phyloP scores from a whole-genome alignment of 108 stramenopile species.

The Pseudonitzschia pungens region DNA sequence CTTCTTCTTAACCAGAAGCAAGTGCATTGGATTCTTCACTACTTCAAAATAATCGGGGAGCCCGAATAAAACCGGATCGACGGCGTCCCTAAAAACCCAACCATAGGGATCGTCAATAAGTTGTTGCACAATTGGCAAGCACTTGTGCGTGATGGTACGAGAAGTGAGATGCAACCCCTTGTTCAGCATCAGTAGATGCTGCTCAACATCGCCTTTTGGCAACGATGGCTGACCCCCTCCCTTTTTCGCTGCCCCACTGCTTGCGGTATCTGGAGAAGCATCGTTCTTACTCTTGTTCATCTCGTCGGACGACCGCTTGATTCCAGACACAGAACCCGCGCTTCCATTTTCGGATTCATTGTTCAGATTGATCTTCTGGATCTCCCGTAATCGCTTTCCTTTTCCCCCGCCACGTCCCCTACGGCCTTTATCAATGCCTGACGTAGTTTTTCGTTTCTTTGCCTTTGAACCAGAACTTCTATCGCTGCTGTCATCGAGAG shows the following conservation, averaged over 20 bases:
- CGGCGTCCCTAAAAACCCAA: constrained; percentile 91
- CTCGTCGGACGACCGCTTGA: constrained; percentile 25
- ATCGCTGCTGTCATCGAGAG: constrained; percentile 24
- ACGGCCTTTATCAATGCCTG: constrained; percentile 18
- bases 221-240: constrained; percentile 43
- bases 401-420: constrained; percentile 34
- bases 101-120: constrained; percentile 81
- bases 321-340: constrained; percentile 14
- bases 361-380: constrained; percentile 21
- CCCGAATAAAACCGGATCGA: constrained; percentile 91
- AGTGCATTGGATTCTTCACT: constrained; percentile 85
- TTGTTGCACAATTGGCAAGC: constrained; percentile 73
- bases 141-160: constrained; percentile 74
- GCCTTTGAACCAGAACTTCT: constrained; percentile 22
- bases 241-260: constrained; percentile 21
- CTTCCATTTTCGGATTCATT: constrained; percentile 14
- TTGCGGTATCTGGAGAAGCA: constrained; percentile 18
- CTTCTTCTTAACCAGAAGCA: constrained; percentile 72
- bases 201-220: constrained; percentile 61
- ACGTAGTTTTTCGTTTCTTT: constrained; percentile 5
- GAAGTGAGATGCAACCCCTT: constrained; percentile 62
- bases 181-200: constrained; percentile 77
- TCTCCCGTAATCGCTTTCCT: constrained; percentile 41
- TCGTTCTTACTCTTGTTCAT: constrained; percentile 26
- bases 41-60: constrained; percentile 96